These are phyloP conservation scores for Diplodia seriata DNA, from an alignment of 2,329 filamentous ascomycete genomes.

Conservation along the genomic window DNA sequence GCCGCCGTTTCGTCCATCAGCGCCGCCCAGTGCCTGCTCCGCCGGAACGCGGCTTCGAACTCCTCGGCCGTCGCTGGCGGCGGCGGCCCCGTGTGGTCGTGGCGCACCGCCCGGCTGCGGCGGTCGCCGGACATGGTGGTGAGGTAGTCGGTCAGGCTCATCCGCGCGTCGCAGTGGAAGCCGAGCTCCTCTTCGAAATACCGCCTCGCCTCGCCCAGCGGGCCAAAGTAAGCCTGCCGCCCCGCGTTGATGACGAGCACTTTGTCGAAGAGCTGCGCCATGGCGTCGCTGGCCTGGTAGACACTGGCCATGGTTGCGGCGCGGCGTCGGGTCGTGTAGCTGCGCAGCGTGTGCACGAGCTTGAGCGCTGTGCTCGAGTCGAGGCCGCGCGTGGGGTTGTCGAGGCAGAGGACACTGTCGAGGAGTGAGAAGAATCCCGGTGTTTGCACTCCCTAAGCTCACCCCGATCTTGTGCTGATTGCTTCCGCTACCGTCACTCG, in stretches of 20 bases:
- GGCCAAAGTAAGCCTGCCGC: conserved; percentile 77
- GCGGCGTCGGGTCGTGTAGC: conserved; percentile 58
- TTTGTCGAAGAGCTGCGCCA: conserved; percentile 69
- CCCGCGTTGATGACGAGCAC: conserved; percentile 77
- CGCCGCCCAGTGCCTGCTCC: not conserved
- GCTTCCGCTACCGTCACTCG: conserved; percentile 3
- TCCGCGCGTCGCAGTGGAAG: conserved; percentile 69
- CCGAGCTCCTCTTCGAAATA: conserved; percentile 71
- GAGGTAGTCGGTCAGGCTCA: conserved; percentile 77
- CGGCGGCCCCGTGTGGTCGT: not conserved
- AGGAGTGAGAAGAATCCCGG: not conserved
- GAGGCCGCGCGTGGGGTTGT: conserved; percentile 53
- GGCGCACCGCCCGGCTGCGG: not conserved
- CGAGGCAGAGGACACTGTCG: conserved; percentile 45
- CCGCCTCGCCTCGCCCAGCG: conserved; percentile 62
- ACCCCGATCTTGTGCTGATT: not conserved
- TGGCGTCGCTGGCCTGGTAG: conserved; percentile 58
- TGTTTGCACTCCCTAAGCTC: not conserved
- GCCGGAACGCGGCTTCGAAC: not conserved
- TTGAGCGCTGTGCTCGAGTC: conserved; percentile 60
- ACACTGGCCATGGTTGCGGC: conserved; percentile 63
- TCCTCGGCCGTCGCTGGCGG: not conserved
- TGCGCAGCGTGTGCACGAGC: conserved; percentile 61
- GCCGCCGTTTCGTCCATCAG: not conserved
- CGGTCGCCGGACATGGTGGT: conserved; percentile 50